Percentiles rank a stretch among this genome's conserved stretches.
Evolutionary conservation across 1,139 yeast genomes (phyloP).

Genomic region (Hansenula lynferdii): DNA sequence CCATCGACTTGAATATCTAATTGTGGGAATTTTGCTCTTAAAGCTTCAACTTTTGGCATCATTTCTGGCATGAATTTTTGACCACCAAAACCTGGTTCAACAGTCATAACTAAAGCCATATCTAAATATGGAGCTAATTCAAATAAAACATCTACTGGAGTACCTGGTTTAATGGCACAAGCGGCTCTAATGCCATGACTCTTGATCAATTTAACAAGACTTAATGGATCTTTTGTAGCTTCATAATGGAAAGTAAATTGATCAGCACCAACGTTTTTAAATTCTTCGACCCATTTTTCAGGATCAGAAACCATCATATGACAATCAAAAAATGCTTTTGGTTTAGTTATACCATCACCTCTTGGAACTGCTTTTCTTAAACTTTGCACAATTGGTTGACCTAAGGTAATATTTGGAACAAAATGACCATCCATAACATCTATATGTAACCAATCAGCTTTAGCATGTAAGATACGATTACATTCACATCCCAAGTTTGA

Average conservation of each 20-base stretch:
- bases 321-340: slow-evolving; percentile 82
- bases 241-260: slow-evolving; percentile 96
- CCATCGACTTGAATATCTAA: slow-evolving; percentile 96
- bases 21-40: slow-evolving; percentile 70
- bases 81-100: slow-evolving; percentile 99
- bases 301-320: slow-evolving; percentile 99
- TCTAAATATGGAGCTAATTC: slow-evolving; percentile 77
- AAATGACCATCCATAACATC: slow-evolving; percentile 99
- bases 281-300: slow-evolving; percentile 89
- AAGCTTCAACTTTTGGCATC: slow-evolving; percentile 89
- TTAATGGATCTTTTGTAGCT: slow-evolving; percentile 77
- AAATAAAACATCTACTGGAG: slow-evolving; percentile 79
- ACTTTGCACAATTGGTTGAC: slow-evolving; percentile 83
- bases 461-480: slow-evolving; percentile 66
- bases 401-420: slow-evolving; percentile 93
- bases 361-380: slow-evolving; percentile 76
- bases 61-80: slow-evolving; percentile 92
- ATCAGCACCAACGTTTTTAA: slow-evolving; percentile 94
- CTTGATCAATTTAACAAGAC: slow-evolving; percentile 71
- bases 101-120: slow-evolving; percentile 96
- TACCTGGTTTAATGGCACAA: slow-evolving; percentile 91
- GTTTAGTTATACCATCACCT: slow-evolving; percentile 31
- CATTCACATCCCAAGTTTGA: slow-evolving; percentile 87
- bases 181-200: slow-evolving; percentile 88
- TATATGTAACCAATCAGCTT: slow-evolving; percentile 95